These are phyloP conservation scores for Chenopodium suecicum DNA, from an alignment of 148 eudicot species.

Conservation along the genomic window DNA sequence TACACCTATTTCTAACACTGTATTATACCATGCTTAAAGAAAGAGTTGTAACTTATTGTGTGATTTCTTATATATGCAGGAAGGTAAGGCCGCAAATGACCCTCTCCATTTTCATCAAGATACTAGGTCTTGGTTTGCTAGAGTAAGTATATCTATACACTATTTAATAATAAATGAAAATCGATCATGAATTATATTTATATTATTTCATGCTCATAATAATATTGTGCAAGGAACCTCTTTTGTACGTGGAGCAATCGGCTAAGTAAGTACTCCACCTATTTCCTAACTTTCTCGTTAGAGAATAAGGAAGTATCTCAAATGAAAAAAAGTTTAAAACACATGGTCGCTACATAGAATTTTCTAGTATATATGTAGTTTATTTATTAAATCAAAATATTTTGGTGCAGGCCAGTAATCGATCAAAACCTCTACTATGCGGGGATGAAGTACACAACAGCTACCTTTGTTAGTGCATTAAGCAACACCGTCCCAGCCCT, in stretches of 20 bases:
- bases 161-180: too few species aligned
- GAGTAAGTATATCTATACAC: constrained; percentile 44
- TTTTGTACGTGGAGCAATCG: too few species aligned
- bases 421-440: constrained; percentile 79
- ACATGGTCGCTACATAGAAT: too few species aligned
- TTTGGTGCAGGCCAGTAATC: constrained; percentile 62
- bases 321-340: too few species aligned
- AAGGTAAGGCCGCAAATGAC: constrained; percentile 81
- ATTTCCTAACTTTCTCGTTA: too few species aligned
- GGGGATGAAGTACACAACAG: constrained; percentile 73
- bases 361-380: neutral
- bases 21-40: neutral
- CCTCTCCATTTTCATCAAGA: constrained; percentile 49
- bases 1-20: constrained; percentile 2
- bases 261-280: too few species aligned
- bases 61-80: constrained; percentile 36
- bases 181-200: too few species aligned
- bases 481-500: constrained; percentile 70
- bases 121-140: constrained; percentile 56
- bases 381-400: neutral
- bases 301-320: too few species aligned
- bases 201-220: too few species aligned
- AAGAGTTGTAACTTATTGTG: neutral
- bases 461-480: constrained; percentile 67
- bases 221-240: too few species aligned